Evolutionary conservation across 345 rosid genomes (phyloP).

Genomic region (Salix suchowensis): DNA sequence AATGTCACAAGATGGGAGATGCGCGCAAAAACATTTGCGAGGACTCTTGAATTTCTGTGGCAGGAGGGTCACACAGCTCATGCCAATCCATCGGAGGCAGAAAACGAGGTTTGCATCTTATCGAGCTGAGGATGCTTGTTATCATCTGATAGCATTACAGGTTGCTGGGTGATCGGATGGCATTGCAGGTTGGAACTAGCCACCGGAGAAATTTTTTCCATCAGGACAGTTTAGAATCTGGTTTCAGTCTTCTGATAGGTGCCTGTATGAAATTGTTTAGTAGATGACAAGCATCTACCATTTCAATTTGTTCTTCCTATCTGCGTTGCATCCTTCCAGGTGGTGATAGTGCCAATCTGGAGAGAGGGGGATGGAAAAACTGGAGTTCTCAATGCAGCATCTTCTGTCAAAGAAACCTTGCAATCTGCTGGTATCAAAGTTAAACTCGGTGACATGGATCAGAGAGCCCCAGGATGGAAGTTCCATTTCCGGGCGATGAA

Average conservation of each 20-base stretch:
- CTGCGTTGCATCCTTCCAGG: slow-evolving; percentile 34
- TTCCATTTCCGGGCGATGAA: slow-evolving; percentile 98
- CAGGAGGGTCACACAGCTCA: slow-evolving; percentile 98
- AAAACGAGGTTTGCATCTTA: no score
- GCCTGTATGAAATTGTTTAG: background rate
- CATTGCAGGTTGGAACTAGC: no score
- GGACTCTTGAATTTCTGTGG: slow-evolving; percentile 97
- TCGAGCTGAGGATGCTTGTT: no score
- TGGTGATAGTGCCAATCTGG: slow-evolving; percentile 87
- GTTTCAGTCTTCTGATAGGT: background rate
- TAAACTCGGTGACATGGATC: slow-evolving; percentile 85
- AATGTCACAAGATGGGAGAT: slow-evolving; percentile 97
- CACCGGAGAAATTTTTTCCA: background rate
- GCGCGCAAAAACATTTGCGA: slow-evolving; percentile 87
- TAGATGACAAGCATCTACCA: background rate
- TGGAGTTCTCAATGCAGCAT: slow-evolving; percentile 66
- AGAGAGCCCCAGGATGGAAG: slow-evolving; percentile 87
- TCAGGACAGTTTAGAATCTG: background rate
- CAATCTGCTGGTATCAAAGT: slow-evolving; percentile 65
- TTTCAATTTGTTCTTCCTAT: background rate
- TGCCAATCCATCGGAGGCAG: slow-evolving; percentile 37
- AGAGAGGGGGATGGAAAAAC: slow-evolving; percentile 70
- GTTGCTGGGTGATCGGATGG: no score
- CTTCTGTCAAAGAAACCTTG: slow-evolving; percentile 55
- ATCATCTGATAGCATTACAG: no score